Evolutionary conservation across 2,329 filamentous ascomycete species (phyloP).

Genomic region (Venturia nashicola): DNA sequence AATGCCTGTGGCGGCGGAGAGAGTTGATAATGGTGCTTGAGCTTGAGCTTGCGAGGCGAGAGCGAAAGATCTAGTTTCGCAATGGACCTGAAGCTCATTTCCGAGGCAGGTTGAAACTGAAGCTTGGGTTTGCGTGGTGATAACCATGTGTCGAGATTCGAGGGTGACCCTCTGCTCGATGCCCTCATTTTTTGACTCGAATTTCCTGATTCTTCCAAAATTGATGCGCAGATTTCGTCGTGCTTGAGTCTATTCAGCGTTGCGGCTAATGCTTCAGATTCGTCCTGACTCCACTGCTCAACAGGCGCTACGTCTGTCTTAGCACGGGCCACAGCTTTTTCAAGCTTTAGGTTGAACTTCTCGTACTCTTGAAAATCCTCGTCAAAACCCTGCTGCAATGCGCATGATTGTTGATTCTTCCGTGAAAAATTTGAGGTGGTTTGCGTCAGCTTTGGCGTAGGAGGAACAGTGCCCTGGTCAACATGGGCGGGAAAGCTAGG

Average conservation of each 20-base stretch:
- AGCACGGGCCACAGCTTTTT: not conserved
- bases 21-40: not conserved
- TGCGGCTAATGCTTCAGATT: not conserved
- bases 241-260: not conserved
- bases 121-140: not conserved
- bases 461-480: not conserved
- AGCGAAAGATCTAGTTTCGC: not conserved
- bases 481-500: constrained; percentile 10
- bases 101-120: not conserved
- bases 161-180: not conserved
- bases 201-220: not conserved
- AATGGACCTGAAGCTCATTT: not conserved
- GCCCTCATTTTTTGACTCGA: not conserved
- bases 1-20: not conserved
- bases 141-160: not conserved
- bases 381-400: not conserved
- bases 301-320: not conserved
- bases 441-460: not conserved
- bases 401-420: not conserved
- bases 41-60: not conserved
- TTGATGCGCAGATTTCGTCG: not conserved
- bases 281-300: not conserved
- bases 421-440: not conserved
- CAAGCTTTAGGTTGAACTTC: not conserved
- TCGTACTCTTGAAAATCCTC: not conserved